phyloP scores from a whole-genome alignment of 768 basidiomycete genomes.

The Tricholoma sp. region DNA sequence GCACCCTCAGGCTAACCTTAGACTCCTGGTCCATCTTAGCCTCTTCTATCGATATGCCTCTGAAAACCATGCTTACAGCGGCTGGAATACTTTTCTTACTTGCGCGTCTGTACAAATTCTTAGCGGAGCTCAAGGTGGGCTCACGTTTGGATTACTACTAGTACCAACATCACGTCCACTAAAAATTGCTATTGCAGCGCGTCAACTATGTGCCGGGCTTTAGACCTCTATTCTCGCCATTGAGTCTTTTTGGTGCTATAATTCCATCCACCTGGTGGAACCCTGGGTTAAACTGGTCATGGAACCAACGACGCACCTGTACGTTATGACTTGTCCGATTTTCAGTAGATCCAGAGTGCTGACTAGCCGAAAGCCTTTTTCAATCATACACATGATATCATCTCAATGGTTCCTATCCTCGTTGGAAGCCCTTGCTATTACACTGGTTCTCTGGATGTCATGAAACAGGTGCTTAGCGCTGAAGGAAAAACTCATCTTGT shows the following conservation, averaged over 20 bases:
- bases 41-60: not conserved
- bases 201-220: conserved; percentile 6
- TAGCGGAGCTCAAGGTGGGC: not conserved
- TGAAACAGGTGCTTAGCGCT: conserved; percentile 17
- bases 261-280: conserved; percentile 9
- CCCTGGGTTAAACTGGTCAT: conserved; percentile 12
- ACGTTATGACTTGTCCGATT: not conserved
- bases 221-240: conserved; percentile 9
- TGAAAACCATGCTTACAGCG: not conserved
- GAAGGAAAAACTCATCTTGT: conserved; percentile 12
- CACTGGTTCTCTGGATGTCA: conserved; percentile 20
- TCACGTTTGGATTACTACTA: not conserved
- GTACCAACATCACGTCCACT: no score
- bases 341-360: not conserved
- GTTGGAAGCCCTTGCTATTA: conserved; percentile 13
- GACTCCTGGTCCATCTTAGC: no score
- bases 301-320: conserved; percentile 8
- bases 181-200: not conserved
- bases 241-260: conserved; percentile 4
- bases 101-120: not conserved
- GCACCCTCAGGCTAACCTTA: no score
- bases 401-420: conserved; percentile 19
- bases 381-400: conserved; percentile 19
- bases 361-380: conserved; percentile 16
- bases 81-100: not conserved